phyloP scores from a whole-genome alignment of 805 yeast species.

The Zygosaccharomyces bisporus region DNA sequence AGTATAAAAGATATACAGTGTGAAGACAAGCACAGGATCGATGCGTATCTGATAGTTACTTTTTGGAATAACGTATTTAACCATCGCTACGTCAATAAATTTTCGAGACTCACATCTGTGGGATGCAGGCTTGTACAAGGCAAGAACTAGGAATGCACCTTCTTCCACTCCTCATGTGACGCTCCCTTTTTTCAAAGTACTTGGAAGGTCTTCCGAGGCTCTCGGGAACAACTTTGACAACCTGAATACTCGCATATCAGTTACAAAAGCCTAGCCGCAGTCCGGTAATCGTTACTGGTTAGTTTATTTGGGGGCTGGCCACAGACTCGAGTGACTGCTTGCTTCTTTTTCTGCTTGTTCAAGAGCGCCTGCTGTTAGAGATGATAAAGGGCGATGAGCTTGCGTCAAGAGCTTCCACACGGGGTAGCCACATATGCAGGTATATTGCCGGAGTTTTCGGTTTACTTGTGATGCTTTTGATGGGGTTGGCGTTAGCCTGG shows the following conservation, averaged over 20 bases:
- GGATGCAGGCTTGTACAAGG: background rate
- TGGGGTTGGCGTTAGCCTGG: background rate
- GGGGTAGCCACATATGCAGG: background rate
- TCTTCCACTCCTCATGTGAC: background rate
- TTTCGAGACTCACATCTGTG: background rate
- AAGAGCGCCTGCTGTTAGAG: background rate
- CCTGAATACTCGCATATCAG: background rate
- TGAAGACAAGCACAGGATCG: too few relatives aligned
- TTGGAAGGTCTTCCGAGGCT: background rate
- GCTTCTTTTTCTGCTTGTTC: background rate
- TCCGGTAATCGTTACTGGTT: background rate
- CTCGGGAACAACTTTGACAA: too few relatives aligned
- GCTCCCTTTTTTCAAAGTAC: background rate
- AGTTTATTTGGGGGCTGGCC: background rate
- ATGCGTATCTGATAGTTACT: too few relatives aligned
- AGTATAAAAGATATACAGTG: too few relatives aligned
- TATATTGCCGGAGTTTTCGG: background rate
- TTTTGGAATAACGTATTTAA: too few relatives aligned
- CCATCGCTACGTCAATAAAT: too few relatives aligned
- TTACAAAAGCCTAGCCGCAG: background rate
- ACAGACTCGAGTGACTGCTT: background rate
- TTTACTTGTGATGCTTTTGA: background rate
- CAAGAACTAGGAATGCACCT: background rate
- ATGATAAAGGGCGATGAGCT: conserved; percentile 5
- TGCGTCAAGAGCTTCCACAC: background rate